Evolutionary conservation across 2,329 filamentous ascomycete species (phyloP), one percentile per base, ranked within the genome.

Genomic region (Trichoderma guizhouense): DNA sequence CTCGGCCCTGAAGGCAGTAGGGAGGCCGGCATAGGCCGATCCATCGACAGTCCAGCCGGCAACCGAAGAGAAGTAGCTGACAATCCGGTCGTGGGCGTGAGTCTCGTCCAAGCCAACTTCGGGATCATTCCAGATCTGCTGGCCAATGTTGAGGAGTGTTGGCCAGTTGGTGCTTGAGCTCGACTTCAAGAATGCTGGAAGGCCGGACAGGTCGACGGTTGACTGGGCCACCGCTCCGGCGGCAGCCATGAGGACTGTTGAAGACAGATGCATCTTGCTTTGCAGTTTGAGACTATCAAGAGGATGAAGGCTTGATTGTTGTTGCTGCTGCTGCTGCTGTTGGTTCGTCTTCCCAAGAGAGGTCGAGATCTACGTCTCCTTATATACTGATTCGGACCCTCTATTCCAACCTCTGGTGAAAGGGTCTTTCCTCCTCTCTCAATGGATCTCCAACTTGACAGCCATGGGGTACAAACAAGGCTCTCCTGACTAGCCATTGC

Each of bases 1-100:
- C 8, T 72, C 64, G 39, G 69, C 68, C 18, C 61, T 66, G 60
- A 75, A 75, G 1, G 74, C 66, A 3, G 74, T 75, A 15, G 68
- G 65, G 26, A 75, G 62, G 32, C 58, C 69, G 24, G 55, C 64
- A 6, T 71, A 72, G 9, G 69, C 66, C n/a, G 68, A 55, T 8
- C 72, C 70, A 2, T 69, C 65, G 14, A 73, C 72, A 2, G 57
- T 39, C 73, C 74, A 75, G 61, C 65, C 67, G 11, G 28, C 26
- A n/a, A 72, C 28, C 9, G 24, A 58, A 14, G 58, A 65, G 62
- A 75, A 74, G 70, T 75, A 73, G n/a, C 63, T 55, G 63, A 73
- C 73, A 24, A 75, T 69, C 14, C 67, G 68, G 55, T 74, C 70
- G n/a, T 74, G 73, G 7, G 74, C 74, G 34, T 72, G 73, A 14